Base-by-base conservation (phyloP, 441 rosid genomes). In the Syzygium syzygioides region DNA sequence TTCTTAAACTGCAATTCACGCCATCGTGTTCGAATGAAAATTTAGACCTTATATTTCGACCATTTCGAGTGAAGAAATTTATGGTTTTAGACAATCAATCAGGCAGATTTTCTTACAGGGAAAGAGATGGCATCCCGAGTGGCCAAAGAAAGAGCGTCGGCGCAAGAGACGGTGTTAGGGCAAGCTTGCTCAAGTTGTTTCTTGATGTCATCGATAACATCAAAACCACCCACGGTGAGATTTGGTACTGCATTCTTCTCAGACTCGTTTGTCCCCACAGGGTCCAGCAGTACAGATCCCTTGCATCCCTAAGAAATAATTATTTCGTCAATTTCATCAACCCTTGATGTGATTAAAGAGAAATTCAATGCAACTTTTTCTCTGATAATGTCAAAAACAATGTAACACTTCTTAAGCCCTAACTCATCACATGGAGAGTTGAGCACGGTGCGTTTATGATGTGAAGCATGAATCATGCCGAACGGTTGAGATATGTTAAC, bases 231-330 rank as follows among this genome's bases (percentile, higher is more conserved):
- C 28, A 80, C 19, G 11, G 86, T 56, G 52, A 79, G 89, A 37
- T 87, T 87, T 28, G 79, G 89, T 60, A 45, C 45, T 18, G 89
- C 86, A 28, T 57, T 87, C 84, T 87, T 87, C 89, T 87, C 89
- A 41, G 89, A 23, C 64, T 87, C 79, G 34, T 80, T 83, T 23
- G 26, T 57, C 3, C 86, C 89, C 11, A 87, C 89, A 1, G 89
- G 86, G n/a, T 87, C 89, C 48, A 87, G 76, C 54, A 57, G 34
- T 26, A 80, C 55, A 9, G 89, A 87, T 80, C 86, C 86, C 45
- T 87, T 60, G 18, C 89, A 87, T 9, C 89, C 89, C 89, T 87
- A 87, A 28, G 19, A 68, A 86, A n/a, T 23, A 28, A 64, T 55
- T 55, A 50, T 25, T 48, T 14, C 20, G 8, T 9, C 57, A 30